These are phyloP conservation scores for Colletotrichum somersetense DNA, from an alignment of 2,329 filamentous ascomycete genomes.

Conservation along the genomic window DNA sequence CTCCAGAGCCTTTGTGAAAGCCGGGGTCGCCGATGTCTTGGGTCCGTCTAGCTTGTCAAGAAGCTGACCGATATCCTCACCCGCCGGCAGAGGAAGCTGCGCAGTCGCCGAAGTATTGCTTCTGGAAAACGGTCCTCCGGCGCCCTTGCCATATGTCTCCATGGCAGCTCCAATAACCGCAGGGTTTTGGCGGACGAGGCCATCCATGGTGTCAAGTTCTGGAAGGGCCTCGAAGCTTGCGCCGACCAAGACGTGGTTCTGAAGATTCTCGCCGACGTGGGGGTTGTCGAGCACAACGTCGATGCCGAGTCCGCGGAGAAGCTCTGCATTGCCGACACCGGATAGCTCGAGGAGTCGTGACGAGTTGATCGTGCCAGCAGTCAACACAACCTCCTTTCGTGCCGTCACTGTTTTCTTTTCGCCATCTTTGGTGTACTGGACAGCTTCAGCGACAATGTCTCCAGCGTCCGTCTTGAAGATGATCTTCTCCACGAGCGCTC, in stretches of 20 bases:
- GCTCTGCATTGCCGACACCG: conserved; percentile 52
- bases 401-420: conserved; percentile 45
- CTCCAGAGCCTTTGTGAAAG: conserved; percentile 31
- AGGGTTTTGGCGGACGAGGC: conserved; percentile 43
- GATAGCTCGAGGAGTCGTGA: conserved; percentile 60
- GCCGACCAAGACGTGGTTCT: conserved; percentile 50
- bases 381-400: conserved; percentile 57
- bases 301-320: conserved; percentile 51
- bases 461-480: conserved; percentile 42
- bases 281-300: conserved; percentile 51
- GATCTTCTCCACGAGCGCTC: conserved; percentile 44
- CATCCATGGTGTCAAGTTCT: conserved; percentile 44
- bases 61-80: conserved; percentile 50
- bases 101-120: conserved; percentile 43
- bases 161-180: conserved; percentile 42
- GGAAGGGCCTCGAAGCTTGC: conserved; percentile 46
- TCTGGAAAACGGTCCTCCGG: conserved; percentile 44
- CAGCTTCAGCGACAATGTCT: conserved; percentile 43
- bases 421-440: conserved; percentile 41
- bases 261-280: conserved; percentile 55
- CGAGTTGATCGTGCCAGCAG: conserved; percentile 57
- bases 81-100: conserved; percentile 44
- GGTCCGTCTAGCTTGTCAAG: conserved; percentile 26
- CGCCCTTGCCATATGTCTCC: conserved; percentile 43
- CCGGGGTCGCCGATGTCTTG: conserved; percentile 29